A percentile compares a stretch with the other conserved stretches of the same genome.
phyloP scores from a whole-genome alignment of 495 filamentous ascomycete genomes.

The Xylaria intraflava region DNA sequence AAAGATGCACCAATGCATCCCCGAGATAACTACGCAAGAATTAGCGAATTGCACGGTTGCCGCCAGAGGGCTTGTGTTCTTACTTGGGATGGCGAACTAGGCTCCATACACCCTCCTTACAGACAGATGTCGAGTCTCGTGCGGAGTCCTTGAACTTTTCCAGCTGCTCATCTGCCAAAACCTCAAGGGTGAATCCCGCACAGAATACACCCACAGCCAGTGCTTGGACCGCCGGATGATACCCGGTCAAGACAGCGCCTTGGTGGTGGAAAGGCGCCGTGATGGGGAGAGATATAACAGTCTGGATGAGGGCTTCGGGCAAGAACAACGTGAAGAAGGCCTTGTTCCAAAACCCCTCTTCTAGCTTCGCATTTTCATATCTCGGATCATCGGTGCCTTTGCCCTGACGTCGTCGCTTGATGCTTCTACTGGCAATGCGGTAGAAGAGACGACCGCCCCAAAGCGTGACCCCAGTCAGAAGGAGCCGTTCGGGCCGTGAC shows the following conservation, averaged over 20 bases:
- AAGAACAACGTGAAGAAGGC: constrained; percentile 44
- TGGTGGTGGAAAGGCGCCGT: constrained; percentile 45
- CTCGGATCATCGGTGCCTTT: constrained; percentile 50
- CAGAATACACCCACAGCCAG: constrained; percentile 48
- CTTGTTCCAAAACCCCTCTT: constrained; percentile 48
- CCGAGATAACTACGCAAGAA: constrained; percentile 46
- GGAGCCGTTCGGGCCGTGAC: constrained; percentile 44
- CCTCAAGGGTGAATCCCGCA: constrained; percentile 48
- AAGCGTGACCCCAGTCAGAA: constrained; percentile 46
- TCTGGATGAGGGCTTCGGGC: constrained; percentile 47
- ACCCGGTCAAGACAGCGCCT: constrained; percentile 16
- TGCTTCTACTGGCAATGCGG: constrained; percentile 38
- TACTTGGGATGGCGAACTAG: constrained; percentile 57
- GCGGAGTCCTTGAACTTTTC: constrained; percentile 30
- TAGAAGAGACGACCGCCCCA: constrained; percentile 52
- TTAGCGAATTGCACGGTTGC: neutral
- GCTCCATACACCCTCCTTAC: constrained; percentile 52
- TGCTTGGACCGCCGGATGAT: constrained; percentile 28
- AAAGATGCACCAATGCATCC: constrained; percentile 48
- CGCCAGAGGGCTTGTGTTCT: constrained; percentile 14
- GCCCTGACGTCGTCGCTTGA: constrained; percentile 15
- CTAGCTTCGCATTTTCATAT: constrained; percentile 44
- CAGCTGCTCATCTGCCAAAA: constrained; percentile 49
- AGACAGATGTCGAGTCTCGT: constrained; percentile 28
- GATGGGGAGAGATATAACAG: constrained; percentile 49